Base-by-base conservation (phyloP, 2,329 filamentous ascomycete species). In the Talaromyces sp. region DNA sequence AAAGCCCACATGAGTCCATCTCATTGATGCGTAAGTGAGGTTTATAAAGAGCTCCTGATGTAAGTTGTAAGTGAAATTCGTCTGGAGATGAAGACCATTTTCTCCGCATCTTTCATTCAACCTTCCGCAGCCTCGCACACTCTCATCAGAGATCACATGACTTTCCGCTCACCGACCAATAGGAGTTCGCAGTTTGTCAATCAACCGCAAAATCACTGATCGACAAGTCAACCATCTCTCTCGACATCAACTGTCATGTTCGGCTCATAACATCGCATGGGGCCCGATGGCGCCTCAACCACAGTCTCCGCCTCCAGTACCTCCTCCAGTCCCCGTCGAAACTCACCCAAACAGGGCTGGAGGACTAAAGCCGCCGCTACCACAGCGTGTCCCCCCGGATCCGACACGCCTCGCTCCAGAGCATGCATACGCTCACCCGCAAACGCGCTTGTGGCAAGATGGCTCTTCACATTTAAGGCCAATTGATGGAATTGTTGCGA, bases 361-460 rank as follows among this genome's bases (percentile, higher is more conserved):
- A 36, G 74, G 72, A 45, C 68, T 77, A 43, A 77, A 78, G 66
- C 72, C 77, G 68, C 73, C 74, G 67, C 70, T 73, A 22, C 72
- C 73, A 34, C 73, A 75, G 51, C 76, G 77, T 25, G 74, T 77
- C 34, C 82, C 83, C 54, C 76, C 83, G 62, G 86, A 89, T 70
- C 88, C 89, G 34, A 89, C 85, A 60, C 89, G 88, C 68, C 88
- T 96, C 49, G 89, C 91, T 3, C 92, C 92, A 17, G 90, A 94
- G 80, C 92, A 96, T 86, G 92, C 92, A 64, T 85, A 87, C 72
- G 80, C 84, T 15, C 77, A 83, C 17, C 87, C 88, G 1, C 86
- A 89, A 43, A 87, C 88, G 4, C 84, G 87, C 63, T 76, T 78
- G 59, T 79, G 80, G 60, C 77, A 79, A 8, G 77, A 74, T 61